These are phyloP conservation scores for Didymella sp. DNA, from an alignment of 2,329 filamentous ascomycete genomes.

Conservation along the genomic window DNA sequence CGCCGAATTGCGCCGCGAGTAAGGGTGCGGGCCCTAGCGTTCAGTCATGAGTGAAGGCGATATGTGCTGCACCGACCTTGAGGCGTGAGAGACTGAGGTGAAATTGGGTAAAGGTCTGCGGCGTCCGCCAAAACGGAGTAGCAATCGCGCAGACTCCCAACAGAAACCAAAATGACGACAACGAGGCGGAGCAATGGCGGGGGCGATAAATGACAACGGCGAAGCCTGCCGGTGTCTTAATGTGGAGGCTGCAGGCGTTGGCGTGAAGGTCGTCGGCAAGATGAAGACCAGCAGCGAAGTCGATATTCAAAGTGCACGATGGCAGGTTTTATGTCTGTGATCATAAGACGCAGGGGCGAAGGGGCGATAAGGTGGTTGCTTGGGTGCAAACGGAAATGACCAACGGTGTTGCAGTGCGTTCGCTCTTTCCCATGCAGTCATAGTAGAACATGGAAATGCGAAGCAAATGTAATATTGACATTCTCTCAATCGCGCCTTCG, in stretches of 20 bases:
- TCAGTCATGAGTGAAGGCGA: conserved; percentile 7
- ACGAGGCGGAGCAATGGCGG: not conserved
- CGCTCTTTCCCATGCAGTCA: not conserved
- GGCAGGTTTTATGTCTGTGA: not conserved
- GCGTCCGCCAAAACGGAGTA: not conserved
- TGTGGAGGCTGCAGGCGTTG: not conserved
- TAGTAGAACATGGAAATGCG: not conserved
- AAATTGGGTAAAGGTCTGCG: not conserved
- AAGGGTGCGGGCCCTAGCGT: not conserved
- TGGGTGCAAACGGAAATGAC: conserved; percentile 8
- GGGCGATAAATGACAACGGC: not conserved
- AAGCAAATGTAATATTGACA: not conserved
- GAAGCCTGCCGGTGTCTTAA: not conserved
- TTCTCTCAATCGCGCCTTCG: not conserved
- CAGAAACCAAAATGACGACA: not conserved
- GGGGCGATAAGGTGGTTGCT: not conserved
- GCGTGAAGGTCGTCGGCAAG: not conserved
- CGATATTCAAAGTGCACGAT: not conserved
- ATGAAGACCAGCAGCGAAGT: not conserved
- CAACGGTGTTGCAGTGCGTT: conserved; percentile 2
- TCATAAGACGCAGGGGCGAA: not conserved
- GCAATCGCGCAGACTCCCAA: not conserved
- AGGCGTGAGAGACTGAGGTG: conserved; percentile 5
- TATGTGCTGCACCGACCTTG: not conserved
- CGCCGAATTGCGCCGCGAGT: not conserved